phyloP scores from a whole-genome alignment of 225 moss, liverwort and hornwort species.

The Marchantia polymorpha region DNA sequence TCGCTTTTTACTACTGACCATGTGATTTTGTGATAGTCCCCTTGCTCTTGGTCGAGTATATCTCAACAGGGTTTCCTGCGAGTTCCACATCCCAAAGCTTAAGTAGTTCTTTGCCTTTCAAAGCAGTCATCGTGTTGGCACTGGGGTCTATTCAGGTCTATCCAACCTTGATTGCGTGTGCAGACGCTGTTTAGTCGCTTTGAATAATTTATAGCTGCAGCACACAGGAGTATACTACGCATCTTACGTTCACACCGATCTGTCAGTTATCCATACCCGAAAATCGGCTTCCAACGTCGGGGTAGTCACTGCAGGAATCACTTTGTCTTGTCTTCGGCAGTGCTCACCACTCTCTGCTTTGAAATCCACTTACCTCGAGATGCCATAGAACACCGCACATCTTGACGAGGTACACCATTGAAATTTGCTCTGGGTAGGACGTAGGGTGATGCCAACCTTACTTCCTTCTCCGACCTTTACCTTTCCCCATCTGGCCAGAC shows the following conservation, averaged over 20 bases:
- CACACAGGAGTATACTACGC: not conserved
- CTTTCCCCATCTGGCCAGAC: slow-evolving; percentile 94
- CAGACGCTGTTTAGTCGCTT: not conserved
- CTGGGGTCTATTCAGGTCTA: no score
- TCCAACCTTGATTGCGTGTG: not conserved
- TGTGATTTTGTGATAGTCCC: no score
- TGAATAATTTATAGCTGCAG: not conserved
- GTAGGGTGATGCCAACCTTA: not conserved
- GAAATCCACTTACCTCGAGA: not conserved
- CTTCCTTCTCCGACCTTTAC: slow-evolving; percentile 58
- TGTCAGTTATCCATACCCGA: not conserved
- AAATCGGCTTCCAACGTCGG: not conserved
- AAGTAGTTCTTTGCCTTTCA: no score
- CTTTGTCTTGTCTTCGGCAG: not conserved
- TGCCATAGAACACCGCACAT: not conserved
- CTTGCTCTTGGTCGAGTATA: no score
- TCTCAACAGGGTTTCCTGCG: no score
- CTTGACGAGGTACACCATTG: not conserved
- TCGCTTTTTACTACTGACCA: no score
- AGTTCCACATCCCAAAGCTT: no score
- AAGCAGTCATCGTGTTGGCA: no score
- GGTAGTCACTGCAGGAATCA: not conserved
- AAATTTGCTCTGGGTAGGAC: not conserved
- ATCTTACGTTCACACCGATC: not conserved
- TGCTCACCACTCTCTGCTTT: not conserved